A percentile compares a stretch with the other conserved stretches of the same genome.
Conservation (phyloP, 805 yeast genomes). For the Myxozyma lipomycoides region DNA sequence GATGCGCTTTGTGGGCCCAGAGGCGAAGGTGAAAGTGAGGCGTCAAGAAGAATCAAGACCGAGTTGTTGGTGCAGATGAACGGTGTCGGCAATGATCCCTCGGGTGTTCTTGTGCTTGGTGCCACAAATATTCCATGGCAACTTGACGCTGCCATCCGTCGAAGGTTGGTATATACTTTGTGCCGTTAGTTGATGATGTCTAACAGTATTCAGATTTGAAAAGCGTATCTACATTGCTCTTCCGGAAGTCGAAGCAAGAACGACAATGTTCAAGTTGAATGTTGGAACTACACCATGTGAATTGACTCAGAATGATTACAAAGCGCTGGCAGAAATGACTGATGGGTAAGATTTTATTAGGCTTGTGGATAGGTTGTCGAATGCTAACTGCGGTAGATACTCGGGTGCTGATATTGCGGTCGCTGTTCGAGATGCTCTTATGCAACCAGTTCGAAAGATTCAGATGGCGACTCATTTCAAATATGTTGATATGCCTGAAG, state of each 20-base stretch:
- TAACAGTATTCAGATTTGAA: slow-evolving; percentile 52
- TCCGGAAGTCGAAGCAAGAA: slow-evolving; percentile 90
- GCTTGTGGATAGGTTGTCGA: neutral
- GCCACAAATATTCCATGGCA: slow-evolving; percentile 99
- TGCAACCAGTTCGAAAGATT: slow-evolving; percentile 95
- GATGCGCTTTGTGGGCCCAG: slow-evolving; percentile 97
- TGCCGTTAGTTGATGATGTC: neutral
- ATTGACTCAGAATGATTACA: slow-evolving; percentile 66
- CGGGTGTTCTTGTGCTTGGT: slow-evolving; percentile 89
- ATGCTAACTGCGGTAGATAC: slow-evolving; percentile 40
- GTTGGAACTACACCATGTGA: slow-evolving; percentile 87
- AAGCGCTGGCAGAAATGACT: slow-evolving; percentile 82
- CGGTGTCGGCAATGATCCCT: slow-evolving; percentile 93
- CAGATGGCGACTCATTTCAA: slow-evolving; percentile 96
- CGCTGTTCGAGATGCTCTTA: slow-evolving; percentile 92
- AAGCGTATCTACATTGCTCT: slow-evolving; percentile 89
- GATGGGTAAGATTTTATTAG: slow-evolving; percentile 51
- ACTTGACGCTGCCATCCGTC: slow-evolving; percentile 91
- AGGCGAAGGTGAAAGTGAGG: slow-evolving; percentile 97
- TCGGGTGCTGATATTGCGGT: slow-evolving; percentile 97
- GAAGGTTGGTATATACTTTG: slow-evolving; percentile 46
- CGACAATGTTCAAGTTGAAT: slow-evolving; percentile 89
- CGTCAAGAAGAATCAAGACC: slow-evolving; percentile 91
- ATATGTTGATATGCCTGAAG: slow-evolving; percentile 41
- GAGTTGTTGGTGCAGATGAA: slow-evolving; percentile 97